A percentile compares a stretch with the other conserved stretches of the same genome.
phyloP scores from a whole-genome alignment of 2,329 filamentous ascomycete genomes.

The Pestalotiopsis sp. region DNA sequence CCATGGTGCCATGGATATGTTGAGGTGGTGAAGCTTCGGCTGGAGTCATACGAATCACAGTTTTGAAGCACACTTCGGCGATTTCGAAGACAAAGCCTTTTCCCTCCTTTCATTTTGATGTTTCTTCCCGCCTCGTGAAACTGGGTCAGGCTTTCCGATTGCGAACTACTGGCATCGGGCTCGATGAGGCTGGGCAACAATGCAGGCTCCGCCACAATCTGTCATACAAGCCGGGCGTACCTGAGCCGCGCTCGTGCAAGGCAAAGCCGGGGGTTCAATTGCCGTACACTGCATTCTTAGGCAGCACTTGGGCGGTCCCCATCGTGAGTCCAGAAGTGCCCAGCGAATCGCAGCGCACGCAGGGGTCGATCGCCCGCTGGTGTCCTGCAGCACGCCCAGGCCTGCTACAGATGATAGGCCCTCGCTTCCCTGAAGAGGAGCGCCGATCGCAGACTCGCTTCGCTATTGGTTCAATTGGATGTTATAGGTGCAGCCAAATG shows the following conservation, averaged over 20 bases:
- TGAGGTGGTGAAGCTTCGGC: not conserved
- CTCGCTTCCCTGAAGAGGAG: not conserved
- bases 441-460: not conserved
- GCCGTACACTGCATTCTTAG: constrained; percentile 7
- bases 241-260: not conserved
- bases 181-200: constrained; percentile 6
- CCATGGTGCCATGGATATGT: not conserved
- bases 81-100: not conserved
- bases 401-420: constrained; percentile 3
- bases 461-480: not conserved
- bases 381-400: not conserved
- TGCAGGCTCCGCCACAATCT: constrained; percentile 5
- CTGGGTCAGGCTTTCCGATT: not conserved
- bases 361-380: not conserved
- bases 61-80: not conserved
- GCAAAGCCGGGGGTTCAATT: not conserved
- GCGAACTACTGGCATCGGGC: not conserved
- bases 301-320: constrained; percentile 2
- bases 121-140: not conserved
- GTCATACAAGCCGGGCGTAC: constrained; percentile 3
- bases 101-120: not conserved
- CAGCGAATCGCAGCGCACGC: constrained; percentile 5
- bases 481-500: not conserved
- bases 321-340: not conserved
- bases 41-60: not conserved